Evolutionary conservation across 768 basidiomycete species (phyloP), one percentile per base, ranked within the genome.

Genomic region (Suillus cothurnatus): DNA sequence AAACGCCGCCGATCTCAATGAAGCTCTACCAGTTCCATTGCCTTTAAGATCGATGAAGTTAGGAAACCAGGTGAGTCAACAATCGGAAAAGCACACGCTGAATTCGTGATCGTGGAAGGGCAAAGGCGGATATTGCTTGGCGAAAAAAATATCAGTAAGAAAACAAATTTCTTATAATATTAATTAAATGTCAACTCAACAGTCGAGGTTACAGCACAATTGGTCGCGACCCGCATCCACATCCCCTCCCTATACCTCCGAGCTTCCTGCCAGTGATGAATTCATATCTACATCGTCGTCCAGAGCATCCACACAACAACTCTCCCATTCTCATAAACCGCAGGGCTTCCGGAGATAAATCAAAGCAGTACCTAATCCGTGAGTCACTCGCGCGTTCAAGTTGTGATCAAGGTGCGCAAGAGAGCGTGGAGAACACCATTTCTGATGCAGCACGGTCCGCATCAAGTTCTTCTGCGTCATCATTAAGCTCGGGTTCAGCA

Each of bases 301-400:
- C 66, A 45, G 67, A 64, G 21, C 77, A 73, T 63, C 68, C 3
- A 59, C 43, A 21, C 36, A 61, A 17, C 74, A 77, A 61, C 70
- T 76, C 26, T 74, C 75, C 75, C 7, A 36, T 64, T n/a, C 77
- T 74, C 4, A 74, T 71, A 66, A 72, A 74, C 56, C 76, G 47
- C 57, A 31, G 67, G 58, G 57, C 55, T 65, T 6, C 52, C 52
- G 26, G 61, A 66, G 50, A 73, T n/a, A 31, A 34, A 66, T n/a
- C 28, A 68, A 38, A 70, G 68, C 73, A 75, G 28, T 53, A 71
- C 23, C 43, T 92, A 19, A 80, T 92, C 49, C 85, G 90, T n/a
- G n/a, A n/a, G n/a, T n/a, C n/a, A n/a, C n/a, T n/a, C n/a, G 26
- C 86, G 87, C 39, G 90, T 92, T 11, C 84, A 86, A 23, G 88